A percentile compares a stretch with the other conserved stretches of the same genome.
These are phyloP conservation scores for Isatis tinctoria DNA, from an alignment of 345 rosid species.

Conservation along the genomic window DNA sequence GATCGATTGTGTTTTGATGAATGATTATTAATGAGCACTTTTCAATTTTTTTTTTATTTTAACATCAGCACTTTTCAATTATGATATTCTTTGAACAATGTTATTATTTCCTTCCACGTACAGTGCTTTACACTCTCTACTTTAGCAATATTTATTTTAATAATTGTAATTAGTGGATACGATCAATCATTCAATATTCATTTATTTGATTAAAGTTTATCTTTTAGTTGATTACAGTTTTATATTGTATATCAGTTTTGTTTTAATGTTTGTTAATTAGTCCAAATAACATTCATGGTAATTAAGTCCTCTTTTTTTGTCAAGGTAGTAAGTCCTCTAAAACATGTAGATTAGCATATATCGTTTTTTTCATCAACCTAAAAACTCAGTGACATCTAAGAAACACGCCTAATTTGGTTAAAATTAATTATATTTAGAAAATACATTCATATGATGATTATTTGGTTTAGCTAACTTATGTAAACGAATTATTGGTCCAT, in stretches of 20 bases:
- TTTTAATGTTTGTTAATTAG: neutral
- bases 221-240: neutral
- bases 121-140: neutral
- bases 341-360: neutral
- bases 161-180: conserved; percentile 21
- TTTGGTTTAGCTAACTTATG: too few species aligned
- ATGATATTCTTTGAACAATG: conserved; percentile 25
- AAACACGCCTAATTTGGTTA: too few species aligned
- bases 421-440: too few species aligned
- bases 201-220: neutral
- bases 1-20: neutral
- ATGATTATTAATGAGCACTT: conserved; percentile 9
- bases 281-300: neutral
- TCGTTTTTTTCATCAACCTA: neutral
- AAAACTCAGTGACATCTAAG: neutral
- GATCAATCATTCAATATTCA: conserved; percentile 11
- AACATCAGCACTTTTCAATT: conserved; percentile 9
- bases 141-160: neutral
- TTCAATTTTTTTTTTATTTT: too few species aligned
- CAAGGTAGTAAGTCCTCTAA: neutral
- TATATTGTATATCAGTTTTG: neutral
- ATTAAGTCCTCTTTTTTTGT: neutral
- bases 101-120: conserved; percentile 12
- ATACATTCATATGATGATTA: too few species aligned
- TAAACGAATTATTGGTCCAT: too few species aligned